These are phyloP conservation scores for Peronospora belbahrii DNA, from an alignment of 352 stramenopile genomes.

Conservation along the genomic window DNA sequence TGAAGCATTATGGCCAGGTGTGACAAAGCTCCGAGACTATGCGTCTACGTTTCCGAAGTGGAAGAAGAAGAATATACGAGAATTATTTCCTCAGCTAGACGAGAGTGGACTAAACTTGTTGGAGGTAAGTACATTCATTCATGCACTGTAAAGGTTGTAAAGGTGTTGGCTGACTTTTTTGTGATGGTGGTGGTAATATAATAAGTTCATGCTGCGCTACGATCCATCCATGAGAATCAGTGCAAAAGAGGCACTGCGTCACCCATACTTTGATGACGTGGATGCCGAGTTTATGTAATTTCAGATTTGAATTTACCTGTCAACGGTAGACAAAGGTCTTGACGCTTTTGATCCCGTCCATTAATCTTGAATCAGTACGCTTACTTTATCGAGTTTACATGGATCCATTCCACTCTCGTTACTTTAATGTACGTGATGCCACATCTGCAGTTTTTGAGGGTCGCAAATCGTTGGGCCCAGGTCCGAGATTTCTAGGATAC, in stretches of 20 bases:
- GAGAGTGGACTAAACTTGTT: conserved; percentile 52
- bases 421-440: neutral
- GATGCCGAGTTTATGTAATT: conserved; percentile 63
- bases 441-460: neutral
- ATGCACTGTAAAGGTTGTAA: neutral
- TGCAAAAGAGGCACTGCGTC: conserved; percentile 72
- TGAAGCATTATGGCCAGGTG: conserved; percentile 93
- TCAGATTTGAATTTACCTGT: neutral
- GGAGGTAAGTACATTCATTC: conserved; percentile 22
- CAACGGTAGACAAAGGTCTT: neutral
- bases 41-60: conserved; percentile 93
- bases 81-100: conserved; percentile 59
- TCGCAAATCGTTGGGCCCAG: conserved; percentile 1
- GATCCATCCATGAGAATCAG: conserved; percentile 64
- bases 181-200: neutral
- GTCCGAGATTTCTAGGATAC: too few species aligned
- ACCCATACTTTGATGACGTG: conserved; percentile 81
- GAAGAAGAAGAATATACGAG: conserved; percentile 78
- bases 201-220: conserved; percentile 65
- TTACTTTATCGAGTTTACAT: conserved; percentile 21
- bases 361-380: conserved; percentile 13
- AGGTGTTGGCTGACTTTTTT: conserved; percentile 1
- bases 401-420: neutral
- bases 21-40: conserved; percentile 95
- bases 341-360: conserved; percentile 4